phyloP scores from a whole-genome alignment of 768 basidiomycete species.

The Boletus subcaerulescens region DNA sequence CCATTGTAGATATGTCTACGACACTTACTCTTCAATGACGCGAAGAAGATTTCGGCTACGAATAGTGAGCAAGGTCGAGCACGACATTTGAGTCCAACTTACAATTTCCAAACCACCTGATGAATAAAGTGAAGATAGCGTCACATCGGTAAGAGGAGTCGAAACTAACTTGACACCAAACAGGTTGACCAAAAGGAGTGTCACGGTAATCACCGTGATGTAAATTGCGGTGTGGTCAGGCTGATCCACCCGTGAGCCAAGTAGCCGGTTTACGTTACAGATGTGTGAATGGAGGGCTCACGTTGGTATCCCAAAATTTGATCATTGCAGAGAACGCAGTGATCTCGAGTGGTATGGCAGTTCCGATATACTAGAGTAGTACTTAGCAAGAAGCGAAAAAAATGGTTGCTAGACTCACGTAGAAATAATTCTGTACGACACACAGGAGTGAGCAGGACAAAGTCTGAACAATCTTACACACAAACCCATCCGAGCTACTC shows the following conservation, averaged over 20 bases:
- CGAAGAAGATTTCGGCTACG: slow-evolving; percentile 22
- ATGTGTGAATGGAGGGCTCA: neutral
- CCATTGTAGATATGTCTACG: neutral
- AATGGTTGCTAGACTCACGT: slow-evolving; percentile 16
- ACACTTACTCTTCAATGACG: slow-evolving; percentile 23
- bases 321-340: slow-evolving; percentile 50
- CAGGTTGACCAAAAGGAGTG: slow-evolving; percentile 42
- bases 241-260: slow-evolving; percentile 24
- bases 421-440: slow-evolving; percentile 32
- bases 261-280: neutral
- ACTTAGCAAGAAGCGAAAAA: neutral
- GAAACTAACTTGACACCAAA: slow-evolving; percentile 45
- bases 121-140: slow-evolving; percentile 32
- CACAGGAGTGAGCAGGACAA: neutral
- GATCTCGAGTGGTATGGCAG: slow-evolving; percentile 48
- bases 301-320: slow-evolving; percentile 46
- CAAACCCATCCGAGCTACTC: slow-evolving; percentile 25
- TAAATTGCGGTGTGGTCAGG: slow-evolving; percentile 39
- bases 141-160: slow-evolving; percentile 29
- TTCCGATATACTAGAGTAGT: slow-evolving; percentile 19
- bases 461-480: neutral
- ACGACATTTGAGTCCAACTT: neutral
- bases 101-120: slow-evolving; percentile 25
- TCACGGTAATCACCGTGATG: slow-evolving; percentile 37
- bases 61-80: slow-evolving; percentile 1